Evolutionary conservation across 495 filamentous ascomycete genomes (phyloP).

Genomic region (Delitschia confertaspora): DNA sequence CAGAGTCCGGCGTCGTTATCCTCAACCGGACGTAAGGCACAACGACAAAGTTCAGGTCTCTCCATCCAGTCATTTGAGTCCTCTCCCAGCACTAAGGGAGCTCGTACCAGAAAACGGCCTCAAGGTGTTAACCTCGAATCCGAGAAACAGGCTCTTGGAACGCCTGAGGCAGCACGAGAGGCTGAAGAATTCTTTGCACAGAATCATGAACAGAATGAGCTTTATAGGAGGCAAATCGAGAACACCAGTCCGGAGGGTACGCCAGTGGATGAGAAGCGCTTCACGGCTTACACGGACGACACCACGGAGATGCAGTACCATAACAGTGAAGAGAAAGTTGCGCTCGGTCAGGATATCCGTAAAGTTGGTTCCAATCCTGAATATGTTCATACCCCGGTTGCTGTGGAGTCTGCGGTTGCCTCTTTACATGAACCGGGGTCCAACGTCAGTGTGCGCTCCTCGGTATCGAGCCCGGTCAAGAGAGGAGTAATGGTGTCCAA

Average conservation of each 20-base stretch:
- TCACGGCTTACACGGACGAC: slow-evolving; percentile 45
- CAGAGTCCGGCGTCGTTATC: slow-evolving; percentile 25
- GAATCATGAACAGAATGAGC: slow-evolving; percentile 47
- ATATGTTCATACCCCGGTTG: slow-evolving; percentile 59
- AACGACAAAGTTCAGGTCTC: slow-evolving; percentile 11
- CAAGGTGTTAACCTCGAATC: slow-evolving; percentile 45
- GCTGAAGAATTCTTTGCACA: slow-evolving; percentile 45
- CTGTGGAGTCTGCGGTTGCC: slow-evolving; percentile 78
- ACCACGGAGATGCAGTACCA: slow-evolving; percentile 53
- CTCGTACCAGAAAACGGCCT: slow-evolving; percentile 44
- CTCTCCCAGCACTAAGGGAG: slow-evolving; percentile 33
- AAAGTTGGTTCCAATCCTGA: slow-evolving; percentile 62
- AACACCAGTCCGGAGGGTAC: slow-evolving; percentile 41
- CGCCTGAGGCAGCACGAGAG: slow-evolving; percentile 33
- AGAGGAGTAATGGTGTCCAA: too few relatives aligned
- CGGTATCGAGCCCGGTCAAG: slow-evolving; percentile 19
- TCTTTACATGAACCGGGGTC: slow-evolving; percentile 79
- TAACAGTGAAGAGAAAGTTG: slow-evolving; percentile 40
- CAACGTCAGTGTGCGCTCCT: slow-evolving; percentile 48
- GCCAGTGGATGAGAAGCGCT: slow-evolving; percentile 44
- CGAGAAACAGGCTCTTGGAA: slow-evolving; percentile 39
- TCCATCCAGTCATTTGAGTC: slow-evolving; percentile 30
- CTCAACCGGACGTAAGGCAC: slow-evolving; percentile 10
- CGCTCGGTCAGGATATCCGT: slow-evolving; percentile 59
- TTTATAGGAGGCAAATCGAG: slow-evolving; percentile 43